These are phyloP conservation scores for Geotrichum restrictum DNA, from an alignment of 1,139 yeast genomes.

Conservation along the genomic window DNA sequence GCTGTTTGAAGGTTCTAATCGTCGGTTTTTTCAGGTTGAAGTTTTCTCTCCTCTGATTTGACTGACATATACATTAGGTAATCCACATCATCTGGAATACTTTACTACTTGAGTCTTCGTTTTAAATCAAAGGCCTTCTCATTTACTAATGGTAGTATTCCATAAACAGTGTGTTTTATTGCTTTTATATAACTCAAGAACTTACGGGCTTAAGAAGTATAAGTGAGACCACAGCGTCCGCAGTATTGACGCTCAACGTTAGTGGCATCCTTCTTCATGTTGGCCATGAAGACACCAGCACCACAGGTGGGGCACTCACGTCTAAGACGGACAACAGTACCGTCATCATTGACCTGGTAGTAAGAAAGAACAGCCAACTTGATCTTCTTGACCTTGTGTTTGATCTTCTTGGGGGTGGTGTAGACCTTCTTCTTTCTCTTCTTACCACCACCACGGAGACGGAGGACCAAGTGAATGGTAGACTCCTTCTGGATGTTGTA, in stretches of 20 bases:
- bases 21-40: background rate
- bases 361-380: slow-evolving; percentile 98
- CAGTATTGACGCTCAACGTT: slow-evolving; percentile 99
- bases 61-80: slow-evolving; percentile 5
- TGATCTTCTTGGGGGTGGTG: slow-evolving; percentile 99
- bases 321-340: slow-evolving; percentile 97
- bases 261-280: slow-evolving; percentile 94
- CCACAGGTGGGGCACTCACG: slow-evolving; percentile 98
- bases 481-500: slow-evolving; percentile 99
- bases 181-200: background rate
- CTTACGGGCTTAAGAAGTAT: slow-evolving; percentile 35
- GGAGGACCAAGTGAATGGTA: slow-evolving; percentile 92
- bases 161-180: too few relatives aligned
- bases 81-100: background rate
- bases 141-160: too few relatives aligned
- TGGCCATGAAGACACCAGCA: slow-evolving; percentile 99
- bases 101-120: too few relatives aligned
- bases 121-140: too few relatives aligned
- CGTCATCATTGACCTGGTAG: slow-evolving; percentile 99
- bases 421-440: slow-evolving; percentile 99
- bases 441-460: slow-evolving; percentile 99
- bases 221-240: slow-evolving; percentile 98
- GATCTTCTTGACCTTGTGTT: slow-evolving; percentile 99
- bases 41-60: slow-evolving; percentile 5
- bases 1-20: slow-evolving; percentile 4